Evolutionary conservation across 2,329 filamentous ascomycete species (phyloP).

Genomic region (Xylariaceae sp.): DNA sequence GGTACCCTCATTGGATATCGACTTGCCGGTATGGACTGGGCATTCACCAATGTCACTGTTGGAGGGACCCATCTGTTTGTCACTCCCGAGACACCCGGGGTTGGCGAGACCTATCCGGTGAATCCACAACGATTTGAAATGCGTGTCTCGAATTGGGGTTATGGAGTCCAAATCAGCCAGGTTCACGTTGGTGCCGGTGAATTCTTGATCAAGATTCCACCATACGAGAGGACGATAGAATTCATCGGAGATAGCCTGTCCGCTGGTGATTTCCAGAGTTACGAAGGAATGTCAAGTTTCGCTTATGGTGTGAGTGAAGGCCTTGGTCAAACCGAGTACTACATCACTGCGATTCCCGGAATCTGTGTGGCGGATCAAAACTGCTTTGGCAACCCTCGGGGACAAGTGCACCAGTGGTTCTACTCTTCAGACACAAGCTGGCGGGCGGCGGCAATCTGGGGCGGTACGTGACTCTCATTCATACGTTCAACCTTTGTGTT

Average conservation of each 20-base stretch:
- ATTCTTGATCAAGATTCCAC: slow-evolving; percentile 40
- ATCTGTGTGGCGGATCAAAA: slow-evolving; percentile 52
- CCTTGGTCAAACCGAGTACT: slow-evolving; percentile 54
- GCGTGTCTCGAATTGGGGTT: slow-evolving; percentile 57
- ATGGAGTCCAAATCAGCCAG: slow-evolving; percentile 51
- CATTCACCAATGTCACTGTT: slow-evolving; percentile 55
- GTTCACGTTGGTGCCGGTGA: slow-evolving; percentile 44
- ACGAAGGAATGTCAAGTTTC: slow-evolving; percentile 53
- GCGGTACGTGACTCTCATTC: slow-evolving; percentile 31
- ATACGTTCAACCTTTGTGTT: neutral
- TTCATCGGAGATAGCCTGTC: slow-evolving; percentile 47
- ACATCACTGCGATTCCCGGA: slow-evolving; percentile 53
- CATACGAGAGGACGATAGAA: slow-evolving; percentile 36
- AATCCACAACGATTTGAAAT: slow-evolving; percentile 49
- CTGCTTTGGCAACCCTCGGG: slow-evolving; percentile 49
- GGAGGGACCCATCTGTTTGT: slow-evolving; percentile 52
- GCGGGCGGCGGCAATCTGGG: slow-evolving; percentile 41
- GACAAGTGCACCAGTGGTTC: slow-evolving; percentile 53
- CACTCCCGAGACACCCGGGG: slow-evolving; percentile 39
- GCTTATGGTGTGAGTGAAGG: slow-evolving; percentile 52
- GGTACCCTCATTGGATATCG: slow-evolving; percentile 52
- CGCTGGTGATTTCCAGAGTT: slow-evolving; percentile 52
- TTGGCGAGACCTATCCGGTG: slow-evolving; percentile 39
- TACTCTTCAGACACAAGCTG: slow-evolving; percentile 50
- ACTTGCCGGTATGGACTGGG: slow-evolving; percentile 55